A percentile compares a stretch with the other conserved stretches of the same genome.
Conservation (phyloP, 805 yeast genomes). For the Zygosaccharomyces gambellarensis region DNA sequence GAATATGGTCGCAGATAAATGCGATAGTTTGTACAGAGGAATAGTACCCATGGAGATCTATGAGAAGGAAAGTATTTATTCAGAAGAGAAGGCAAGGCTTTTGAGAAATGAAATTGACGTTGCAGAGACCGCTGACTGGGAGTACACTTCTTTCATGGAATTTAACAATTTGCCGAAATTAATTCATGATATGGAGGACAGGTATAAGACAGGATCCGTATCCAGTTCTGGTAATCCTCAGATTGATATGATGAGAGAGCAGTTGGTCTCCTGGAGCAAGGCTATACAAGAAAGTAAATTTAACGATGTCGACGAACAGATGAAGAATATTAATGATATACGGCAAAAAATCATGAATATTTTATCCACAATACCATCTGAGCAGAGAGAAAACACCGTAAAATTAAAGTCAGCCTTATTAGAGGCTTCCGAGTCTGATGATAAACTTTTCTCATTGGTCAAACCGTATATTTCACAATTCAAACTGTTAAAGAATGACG, state of each 20-base stretch:
- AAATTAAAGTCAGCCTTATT: conserved; percentile 54
- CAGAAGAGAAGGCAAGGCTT: conserved; percentile 81
- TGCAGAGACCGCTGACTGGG: conserved; percentile 73
- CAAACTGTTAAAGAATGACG: conserved; percentile 41
- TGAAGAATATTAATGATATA: conserved; percentile 33
- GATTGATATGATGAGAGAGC: conserved; percentile 30
- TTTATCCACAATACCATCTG: conserved; percentile 34
- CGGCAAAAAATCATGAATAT: conserved; percentile 36
- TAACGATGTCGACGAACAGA: conserved; percentile 33
- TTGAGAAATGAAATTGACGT: conserved; percentile 70
- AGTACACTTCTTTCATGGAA: conserved; percentile 72
- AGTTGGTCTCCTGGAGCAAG: conserved; percentile 28
- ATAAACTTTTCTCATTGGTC: conserved; percentile 46
- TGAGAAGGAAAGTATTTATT: conserved; percentile 79
- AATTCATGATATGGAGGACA: conserved; percentile 46
- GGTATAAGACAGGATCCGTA: conserved; percentile 31
- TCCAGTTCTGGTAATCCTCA: conserved; percentile 20
- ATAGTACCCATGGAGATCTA: conserved; percentile 84
- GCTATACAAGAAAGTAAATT: conserved; percentile 26
- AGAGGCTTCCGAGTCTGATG: conserved; percentile 59
- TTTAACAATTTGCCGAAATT: conserved; percentile 71
- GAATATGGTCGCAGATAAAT: conserved; percentile 35
- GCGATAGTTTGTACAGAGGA: conserved; percentile 60
- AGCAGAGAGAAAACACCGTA: conserved; percentile 52
- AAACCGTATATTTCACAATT: conserved; percentile 42